A percentile compares a stretch with the other conserved stretches of the same genome.
Evolutionary conservation across 2,329 filamentous ascomycete genomes (phyloP).

Genomic region (Dothideomycetes sp.): DNA sequence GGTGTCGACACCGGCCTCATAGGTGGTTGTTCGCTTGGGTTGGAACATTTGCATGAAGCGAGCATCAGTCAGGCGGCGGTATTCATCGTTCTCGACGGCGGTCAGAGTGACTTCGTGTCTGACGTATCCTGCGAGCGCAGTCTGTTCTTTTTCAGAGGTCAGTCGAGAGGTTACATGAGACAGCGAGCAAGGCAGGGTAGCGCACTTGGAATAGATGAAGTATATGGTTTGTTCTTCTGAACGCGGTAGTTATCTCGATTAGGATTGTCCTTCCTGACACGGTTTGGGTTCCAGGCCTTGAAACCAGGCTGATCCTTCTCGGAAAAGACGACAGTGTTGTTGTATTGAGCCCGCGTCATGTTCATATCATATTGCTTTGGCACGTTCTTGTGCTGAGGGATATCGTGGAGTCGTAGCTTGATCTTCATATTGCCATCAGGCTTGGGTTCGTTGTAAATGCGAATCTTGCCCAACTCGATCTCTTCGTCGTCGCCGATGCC

Average conservation of each 20-base stretch:
- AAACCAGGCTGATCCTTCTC: constrained; percentile 86
- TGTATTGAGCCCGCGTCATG: constrained; percentile 55
- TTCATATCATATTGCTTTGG: constrained; percentile 83
- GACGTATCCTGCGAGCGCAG: constrained; percentile 62
- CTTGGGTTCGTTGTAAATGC: constrained; percentile 30
- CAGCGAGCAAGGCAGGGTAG: constrained; percentile 10
- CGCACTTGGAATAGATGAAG: constrained; percentile 17
- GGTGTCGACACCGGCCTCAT: constrained; percentile 33
- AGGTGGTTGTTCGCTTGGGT: constrained; percentile 42
- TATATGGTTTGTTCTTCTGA: constrained; percentile 22
- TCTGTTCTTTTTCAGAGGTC: constrained; percentile 55
- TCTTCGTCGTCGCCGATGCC: constrained; percentile 71
- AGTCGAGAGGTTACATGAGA: constrained; percentile 21
- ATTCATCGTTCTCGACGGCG: constrained; percentile 64
- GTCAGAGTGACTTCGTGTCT: constrained; percentile 68
- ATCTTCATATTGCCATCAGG: constrained; percentile 17
- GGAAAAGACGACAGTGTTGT: constrained; percentile 85
- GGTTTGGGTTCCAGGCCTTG: constrained; percentile 29
- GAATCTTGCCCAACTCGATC: constrained; percentile 69
- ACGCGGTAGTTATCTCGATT: constrained; percentile 15
- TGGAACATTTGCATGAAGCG: constrained; percentile 32
- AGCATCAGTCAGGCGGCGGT: constrained; percentile 51
- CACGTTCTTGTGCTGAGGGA: constrained; percentile 61
- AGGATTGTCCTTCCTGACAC: constrained; percentile 15
- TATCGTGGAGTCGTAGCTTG: constrained; percentile 57